Percentiles rank a stretch among this genome's conserved stretches.
Conservation (phyloP, 1,139 yeast species). For the Yarrowia galli region DNA sequence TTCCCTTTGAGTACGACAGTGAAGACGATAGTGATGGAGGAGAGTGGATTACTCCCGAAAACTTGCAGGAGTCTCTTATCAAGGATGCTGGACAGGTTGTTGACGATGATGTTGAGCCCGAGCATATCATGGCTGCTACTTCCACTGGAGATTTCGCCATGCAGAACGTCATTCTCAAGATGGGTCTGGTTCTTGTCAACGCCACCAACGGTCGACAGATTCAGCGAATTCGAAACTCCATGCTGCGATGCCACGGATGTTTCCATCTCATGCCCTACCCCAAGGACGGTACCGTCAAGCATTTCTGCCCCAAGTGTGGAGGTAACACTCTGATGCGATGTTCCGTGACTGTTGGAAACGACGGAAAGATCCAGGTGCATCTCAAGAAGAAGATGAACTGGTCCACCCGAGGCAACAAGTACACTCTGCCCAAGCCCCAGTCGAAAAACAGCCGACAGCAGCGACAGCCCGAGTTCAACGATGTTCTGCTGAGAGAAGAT, state of each 20-base stretch:
- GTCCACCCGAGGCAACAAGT: constrained; percentile 87
- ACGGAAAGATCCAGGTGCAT: constrained; percentile 90
- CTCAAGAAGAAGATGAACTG: constrained; percentile 91
- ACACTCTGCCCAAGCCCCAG: constrained; percentile 65
- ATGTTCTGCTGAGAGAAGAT: constrained; percentile 76
- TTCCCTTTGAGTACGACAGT: constrained; percentile 40
- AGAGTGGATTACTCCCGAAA: constrained; percentile 95
- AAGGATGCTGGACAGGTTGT: constrained; percentile 64
- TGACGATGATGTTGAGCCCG: constrained; percentile 42
- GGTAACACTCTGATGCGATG: constrained; percentile 89
- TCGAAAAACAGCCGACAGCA: constrained; percentile 50
- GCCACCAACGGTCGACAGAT: constrained; percentile 84
- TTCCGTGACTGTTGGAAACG: constrained; percentile 81
- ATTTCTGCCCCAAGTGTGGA: constrained; percentile 97
- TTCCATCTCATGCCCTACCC: constrained; percentile 81
- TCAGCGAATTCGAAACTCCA: constrained; percentile 83
- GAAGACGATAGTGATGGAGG: constrained; percentile 54
- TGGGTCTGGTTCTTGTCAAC: constrained; percentile 87
- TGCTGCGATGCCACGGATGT: constrained; percentile 98
- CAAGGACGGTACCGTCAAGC: constrained; percentile 75
- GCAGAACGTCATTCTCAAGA: constrained; percentile 91
- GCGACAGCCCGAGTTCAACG: constrained; percentile 41
- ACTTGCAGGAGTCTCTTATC: constrained; percentile 69
- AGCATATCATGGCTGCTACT: constrained; percentile 69
- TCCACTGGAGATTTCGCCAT: constrained; percentile 98